Base-by-base conservation (phyloP, 352 stramenopile species). In the Phytophthora tubulina region DNA sequence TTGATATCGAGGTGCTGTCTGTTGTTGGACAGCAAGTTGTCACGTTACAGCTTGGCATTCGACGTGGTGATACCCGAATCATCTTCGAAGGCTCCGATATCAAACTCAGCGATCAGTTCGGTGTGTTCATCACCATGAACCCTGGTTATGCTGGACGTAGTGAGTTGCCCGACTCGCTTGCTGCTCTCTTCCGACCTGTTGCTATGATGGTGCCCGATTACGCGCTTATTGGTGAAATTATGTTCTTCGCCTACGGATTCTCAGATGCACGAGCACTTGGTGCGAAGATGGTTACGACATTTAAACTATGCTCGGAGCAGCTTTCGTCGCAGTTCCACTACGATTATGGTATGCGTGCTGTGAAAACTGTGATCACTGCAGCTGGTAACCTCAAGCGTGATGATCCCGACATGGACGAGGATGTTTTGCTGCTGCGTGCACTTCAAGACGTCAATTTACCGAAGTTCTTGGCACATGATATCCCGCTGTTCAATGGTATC, bases 41-140 rank as follows among this genome's bases (percentile, higher is more conserved):
- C 35, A 98, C 93, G 2, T 88, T 98, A 11, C 92, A 98, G 79
- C 85, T 96, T 3, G 89, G 84, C 8, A 96, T 96, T 73, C 89
- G 89, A 42, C 83, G 84, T 13, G 89, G 89, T 0, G 89, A 96
- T 36, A 86, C 82, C 65, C 75, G 94, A 6, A 97, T 98, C 32
- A 80, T 98, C 1, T 99, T 99, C 75, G 95, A 98, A 80, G 96
- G 94, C 35, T 98, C 92, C 0, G 95, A 99, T 52, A 99, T 99
- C 63, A 90, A 92, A 6, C 80, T 99, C 7, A 98, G 95, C 59
- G 91, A 96, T 45, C 91, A 98, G 62, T 95, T 95, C 45, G 86
- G 85, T 15, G 89, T 97, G 21, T 95, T 97, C 33, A 96, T 97
- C 62, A 97, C 92, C 3, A 97, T 97, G 91, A 97, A 97, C 46